Base-by-base conservation (phyloP, 2,329 filamentous ascomycete species). In the Sordariomycetes sp. region DNA sequence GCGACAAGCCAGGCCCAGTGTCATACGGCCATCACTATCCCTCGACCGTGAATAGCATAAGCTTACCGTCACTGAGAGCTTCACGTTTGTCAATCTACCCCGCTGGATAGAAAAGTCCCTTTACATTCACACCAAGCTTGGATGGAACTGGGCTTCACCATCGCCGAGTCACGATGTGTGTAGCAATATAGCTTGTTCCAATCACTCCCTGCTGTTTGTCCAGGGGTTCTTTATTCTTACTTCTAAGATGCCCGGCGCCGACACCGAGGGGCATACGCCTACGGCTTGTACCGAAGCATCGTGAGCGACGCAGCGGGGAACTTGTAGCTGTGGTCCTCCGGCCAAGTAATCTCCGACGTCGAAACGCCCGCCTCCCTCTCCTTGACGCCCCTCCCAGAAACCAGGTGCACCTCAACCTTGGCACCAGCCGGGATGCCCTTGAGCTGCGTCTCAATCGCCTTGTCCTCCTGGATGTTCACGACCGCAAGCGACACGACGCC, bases 401-500 rank as follows among this genome's bases (percentile, higher is more conserved):
- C 28, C 36, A 28, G 35, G 36, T 48, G 53, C 28, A 55, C 53
- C 36, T 55, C 53, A 13, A 55, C 22, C 20, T 55, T 36, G 22
- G 34, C 35, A 1, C 53, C 39, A 10, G 53, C 35, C 24, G 22
- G 32, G 39, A 55, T 48, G 3, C 53, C 53, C 53, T 17, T 25
- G 20, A 55, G 53, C 36, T 55, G 36, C 34, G 25, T 10, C 53
- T 28, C 22, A 6, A 45, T 39, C 6, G 24, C 53, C 36, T 32
- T 45, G 7, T 55, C 53, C 53, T 55, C 53, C 13, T 15, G 20
- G 34, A 89, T 77, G 66, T 94, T 94, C 17, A 90, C 86, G 1
- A 91, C 87, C 2, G 80, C 86, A 61, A 92, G 63, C 61, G 76
- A 86, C 1, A 86, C 74, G 56, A 73, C 78, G 0, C 86, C 86